Conservation (phyloP, 441 rosid species). For the Erysimum cheiri region DNA sequence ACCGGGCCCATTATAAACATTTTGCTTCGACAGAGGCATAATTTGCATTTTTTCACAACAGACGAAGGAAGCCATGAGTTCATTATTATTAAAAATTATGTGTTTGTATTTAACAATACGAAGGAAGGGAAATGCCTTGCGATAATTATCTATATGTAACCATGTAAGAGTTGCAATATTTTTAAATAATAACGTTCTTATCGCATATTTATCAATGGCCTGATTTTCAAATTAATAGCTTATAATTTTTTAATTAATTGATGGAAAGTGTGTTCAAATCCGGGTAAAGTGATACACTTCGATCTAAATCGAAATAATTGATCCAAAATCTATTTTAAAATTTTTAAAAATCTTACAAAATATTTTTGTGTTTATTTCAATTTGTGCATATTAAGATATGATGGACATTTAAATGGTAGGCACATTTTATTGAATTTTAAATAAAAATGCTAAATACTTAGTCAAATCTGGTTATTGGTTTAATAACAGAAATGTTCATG, state of each 20-base stretch:
- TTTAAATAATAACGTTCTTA: neutral
- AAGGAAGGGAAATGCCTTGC: constrained; percentile 11
- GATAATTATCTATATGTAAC: constrained; percentile 11
- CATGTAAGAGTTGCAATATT: constrained; percentile 3
- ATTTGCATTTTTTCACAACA: constrained; percentile 17
- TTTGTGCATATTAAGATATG: no score
- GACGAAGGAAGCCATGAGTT: constrained; percentile 34
- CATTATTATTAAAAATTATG: constrained; percentile 6
- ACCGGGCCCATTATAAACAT: constrained; percentile 9
- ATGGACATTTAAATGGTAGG: no score
- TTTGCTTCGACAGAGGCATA: constrained; percentile 1
- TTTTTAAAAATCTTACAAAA: no score
- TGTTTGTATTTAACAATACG: neutral
- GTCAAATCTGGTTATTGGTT: no score
- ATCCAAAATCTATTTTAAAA: no score
- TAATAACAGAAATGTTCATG: no score
- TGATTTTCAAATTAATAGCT: neutral
- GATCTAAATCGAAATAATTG: no score
- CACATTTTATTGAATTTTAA: no score
- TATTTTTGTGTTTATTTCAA: no score
- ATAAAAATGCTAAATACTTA: no score
- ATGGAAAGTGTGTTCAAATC: neutral
- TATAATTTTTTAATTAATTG: neutral
- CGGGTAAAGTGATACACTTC: neutral
- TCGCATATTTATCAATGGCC: constrained; percentile 46